Evolutionary conservation across 164 flowering plant species (phyloP), one percentile per base, ranked within the genome.

Genomic region (Tinospora cordifolia): DNA sequence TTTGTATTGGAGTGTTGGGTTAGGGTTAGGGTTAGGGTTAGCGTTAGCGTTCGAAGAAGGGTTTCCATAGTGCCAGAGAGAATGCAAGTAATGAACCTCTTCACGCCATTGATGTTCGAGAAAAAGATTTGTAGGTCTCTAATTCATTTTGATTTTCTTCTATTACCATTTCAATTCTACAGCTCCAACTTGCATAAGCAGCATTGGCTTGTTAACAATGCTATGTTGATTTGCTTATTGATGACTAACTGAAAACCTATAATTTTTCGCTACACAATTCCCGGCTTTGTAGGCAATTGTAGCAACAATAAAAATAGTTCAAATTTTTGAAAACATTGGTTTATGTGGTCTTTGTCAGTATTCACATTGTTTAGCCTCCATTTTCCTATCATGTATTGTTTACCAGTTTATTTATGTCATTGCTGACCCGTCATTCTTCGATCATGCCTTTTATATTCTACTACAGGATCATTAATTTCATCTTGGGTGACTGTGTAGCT

Each of bases 31-130:
- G 75, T 65, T 77, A n/a, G n/a, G n/a, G n/a, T n/a, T n/a, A n/a
- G n/a, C n/a, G n/a, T n/a, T n/a, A 3, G 85, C 79, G 40, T 63
- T 70, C 8, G 68, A 11, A 17, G 30, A 13, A 25, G 91, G 95
- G n/a, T n/a, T n/a, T 44, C 96, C 96, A 49, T 78, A 78, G 74
- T 77, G 87, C 90, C 93, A 90, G 30, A 90, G 90, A 47, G 87
- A 82, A 75, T 92, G 96, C 64, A 90, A 89, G 76, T 85, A 87
- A 30, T 78, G 78, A 15, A 92, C 94, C 60, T 90, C 96, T 2
- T 85, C 83, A 25, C 81, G 80, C 66, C 85, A 82, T 13, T 58
- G 63, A 49, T 75, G 83, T 68, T 90, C 89, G 14, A 51, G n/a
- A 17, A 54, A 24, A 17, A 27, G 67, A 69, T 40, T 4, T 3